These are phyloP conservation scores for Aspergillus diversus DNA, from an alignment of 495 filamentous ascomycete genomes.

Conservation along the genomic window DNA sequence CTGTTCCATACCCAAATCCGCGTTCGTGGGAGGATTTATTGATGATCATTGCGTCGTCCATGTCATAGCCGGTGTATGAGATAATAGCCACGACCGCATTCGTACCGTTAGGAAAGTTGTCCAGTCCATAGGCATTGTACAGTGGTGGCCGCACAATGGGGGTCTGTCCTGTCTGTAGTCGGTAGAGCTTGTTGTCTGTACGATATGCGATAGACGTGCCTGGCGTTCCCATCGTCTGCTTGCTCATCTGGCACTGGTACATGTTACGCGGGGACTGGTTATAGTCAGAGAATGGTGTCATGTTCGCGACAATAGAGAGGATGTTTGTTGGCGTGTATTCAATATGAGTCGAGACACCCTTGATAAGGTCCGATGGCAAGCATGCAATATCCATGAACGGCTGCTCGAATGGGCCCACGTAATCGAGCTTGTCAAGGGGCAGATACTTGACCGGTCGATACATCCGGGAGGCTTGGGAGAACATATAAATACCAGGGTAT, in stretches of 20 bases:
- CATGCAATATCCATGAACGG: slow-evolving; percentile 98
- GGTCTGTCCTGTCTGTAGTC: slow-evolving; percentile 92
- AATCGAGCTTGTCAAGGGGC: slow-evolving; percentile 79
- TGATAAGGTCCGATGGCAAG: slow-evolving; percentile 77
- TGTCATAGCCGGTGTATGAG: slow-evolving; percentile 98
- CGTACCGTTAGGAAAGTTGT: slow-evolving; percentile 98
- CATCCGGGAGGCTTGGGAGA: slow-evolving; percentile 82
- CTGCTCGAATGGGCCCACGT: slow-evolving; percentile 91
- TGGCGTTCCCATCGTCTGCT: slow-evolving; percentile 98
- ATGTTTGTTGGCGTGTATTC: slow-evolving; percentile 97
- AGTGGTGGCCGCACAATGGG: slow-evolving; percentile 89
- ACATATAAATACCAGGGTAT: slow-evolving; percentile 95
- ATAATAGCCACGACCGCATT: slow-evolving; percentile 98
- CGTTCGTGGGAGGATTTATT: slow-evolving; percentile 98
- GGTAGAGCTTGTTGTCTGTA: slow-evolving; percentile 96
- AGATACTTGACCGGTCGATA: slow-evolving; percentile 91
- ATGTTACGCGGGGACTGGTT: slow-evolving; percentile 99
- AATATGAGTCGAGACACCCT: slow-evolving; percentile 87
- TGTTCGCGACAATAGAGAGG: slow-evolving; percentile 95
- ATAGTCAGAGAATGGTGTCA: slow-evolving; percentile 98
- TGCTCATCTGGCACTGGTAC: slow-evolving; percentile 99
- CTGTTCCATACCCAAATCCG: slow-evolving; percentile 93
- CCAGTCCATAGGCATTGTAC: slow-evolving; percentile 93
- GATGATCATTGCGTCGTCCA: slow-evolving; percentile 99
- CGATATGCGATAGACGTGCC: slow-evolving; percentile 83